Evolutionary conservation across 2,329 filamentous ascomycete species (phyloP).

Genomic region (Exophiala aquamarina): DNA sequence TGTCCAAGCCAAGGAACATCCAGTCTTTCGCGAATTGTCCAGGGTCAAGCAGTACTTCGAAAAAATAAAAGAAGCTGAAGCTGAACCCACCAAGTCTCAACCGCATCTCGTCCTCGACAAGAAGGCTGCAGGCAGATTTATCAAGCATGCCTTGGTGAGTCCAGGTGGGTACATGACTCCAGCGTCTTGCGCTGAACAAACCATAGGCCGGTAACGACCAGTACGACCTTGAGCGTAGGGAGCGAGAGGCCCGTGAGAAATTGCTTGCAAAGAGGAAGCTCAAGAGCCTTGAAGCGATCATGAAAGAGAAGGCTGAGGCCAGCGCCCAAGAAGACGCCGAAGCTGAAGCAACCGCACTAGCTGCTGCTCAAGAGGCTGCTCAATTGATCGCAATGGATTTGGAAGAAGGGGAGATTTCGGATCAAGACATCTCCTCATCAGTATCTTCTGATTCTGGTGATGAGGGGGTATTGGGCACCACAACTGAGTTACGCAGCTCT

Average conservation of each 20-base stretch:
- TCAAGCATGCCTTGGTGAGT: conserved; percentile 73
- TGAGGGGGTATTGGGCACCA: background rate
- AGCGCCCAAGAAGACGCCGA: conserved; percentile 2
- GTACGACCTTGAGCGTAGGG: conserved; percentile 50
- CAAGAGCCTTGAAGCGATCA: conserved; percentile 14
- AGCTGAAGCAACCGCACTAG: conserved; percentile 4
- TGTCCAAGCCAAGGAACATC: conserved; percentile 77
- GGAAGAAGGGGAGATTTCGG: background rate
- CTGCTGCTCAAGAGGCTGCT: conserved; percentile 10
- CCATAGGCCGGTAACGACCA: conserved; percentile 50
- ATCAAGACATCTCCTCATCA: conserved; percentile 4
- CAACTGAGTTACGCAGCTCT: too few species aligned
- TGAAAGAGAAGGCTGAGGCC: conserved; percentile 13
- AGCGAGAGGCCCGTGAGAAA: conserved; percentile 51
- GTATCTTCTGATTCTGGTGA: conserved; percentile 4
- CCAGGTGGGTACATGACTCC: conserved; percentile 29
- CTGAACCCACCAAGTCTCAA: conserved; percentile 55
- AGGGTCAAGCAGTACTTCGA: conserved; percentile 88
- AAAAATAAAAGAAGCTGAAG: conserved; percentile 80
- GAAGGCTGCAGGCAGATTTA: conserved; percentile 74
- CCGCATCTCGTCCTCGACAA: conserved; percentile 65
- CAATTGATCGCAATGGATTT: conserved; percentile 5
- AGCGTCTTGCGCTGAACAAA: background rate
- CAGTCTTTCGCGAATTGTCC: conserved; percentile 80
- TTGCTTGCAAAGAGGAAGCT: conserved; percentile 49